Percentiles rank a stretch among this genome's conserved stretches.
phyloP scores from a whole-genome alignment of 2,329 filamentous ascomycete genomes.

The Pestalotiopsis sp. region DNA sequence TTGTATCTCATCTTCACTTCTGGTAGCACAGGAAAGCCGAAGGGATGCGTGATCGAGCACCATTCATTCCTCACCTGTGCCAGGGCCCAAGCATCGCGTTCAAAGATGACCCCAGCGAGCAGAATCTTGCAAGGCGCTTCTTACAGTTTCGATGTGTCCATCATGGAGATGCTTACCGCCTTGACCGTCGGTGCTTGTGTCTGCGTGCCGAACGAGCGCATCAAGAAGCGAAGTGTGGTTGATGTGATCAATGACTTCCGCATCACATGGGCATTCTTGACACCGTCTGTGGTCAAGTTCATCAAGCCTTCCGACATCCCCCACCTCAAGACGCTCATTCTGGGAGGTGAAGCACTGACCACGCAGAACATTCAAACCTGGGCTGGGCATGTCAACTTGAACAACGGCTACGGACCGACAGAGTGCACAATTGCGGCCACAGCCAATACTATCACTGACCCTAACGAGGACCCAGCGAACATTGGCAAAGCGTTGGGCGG shows the following conservation, averaged over 20 bases:
- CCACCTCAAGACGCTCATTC: conserved; percentile 6
- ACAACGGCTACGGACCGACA: conserved; percentile 9
- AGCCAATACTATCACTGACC: neutral
- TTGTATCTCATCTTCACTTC: conserved; percentile 54
- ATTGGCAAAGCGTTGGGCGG: conserved; percentile 10
- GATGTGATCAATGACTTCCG: conserved; percentile 12
- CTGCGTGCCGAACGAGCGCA: conserved; percentile 38
- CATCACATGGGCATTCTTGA: conserved; percentile 14
- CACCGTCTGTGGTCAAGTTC: conserved; percentile 12
- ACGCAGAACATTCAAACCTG: conserved; percentile 5
- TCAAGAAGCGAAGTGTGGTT: conserved; percentile 25
- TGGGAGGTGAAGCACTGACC: conserved; percentile 10
- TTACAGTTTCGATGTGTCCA: conserved; percentile 40
- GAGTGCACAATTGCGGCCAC: conserved; percentile 2
- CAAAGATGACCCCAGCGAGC: neutral
- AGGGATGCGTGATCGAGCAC: conserved; percentile 44
- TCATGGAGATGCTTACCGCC: conserved; percentile 39
- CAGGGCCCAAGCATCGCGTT: conserved; percentile 8
- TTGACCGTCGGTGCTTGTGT: conserved; percentile 40
- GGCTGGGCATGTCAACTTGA: conserved; percentile 5
- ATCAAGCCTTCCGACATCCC: conserved; percentile 7
- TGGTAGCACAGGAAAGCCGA: conserved; percentile 52
- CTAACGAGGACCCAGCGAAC: neutral
- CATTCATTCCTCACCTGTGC: neutral
- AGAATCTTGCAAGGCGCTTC: conserved; percentile 27